Percentiles rank a stretch among this genome's conserved stretches.
phyloP scores from a whole-genome alignment of 2,329 filamentous ascomycete species.

The Zymoseptoria crescenta region DNA sequence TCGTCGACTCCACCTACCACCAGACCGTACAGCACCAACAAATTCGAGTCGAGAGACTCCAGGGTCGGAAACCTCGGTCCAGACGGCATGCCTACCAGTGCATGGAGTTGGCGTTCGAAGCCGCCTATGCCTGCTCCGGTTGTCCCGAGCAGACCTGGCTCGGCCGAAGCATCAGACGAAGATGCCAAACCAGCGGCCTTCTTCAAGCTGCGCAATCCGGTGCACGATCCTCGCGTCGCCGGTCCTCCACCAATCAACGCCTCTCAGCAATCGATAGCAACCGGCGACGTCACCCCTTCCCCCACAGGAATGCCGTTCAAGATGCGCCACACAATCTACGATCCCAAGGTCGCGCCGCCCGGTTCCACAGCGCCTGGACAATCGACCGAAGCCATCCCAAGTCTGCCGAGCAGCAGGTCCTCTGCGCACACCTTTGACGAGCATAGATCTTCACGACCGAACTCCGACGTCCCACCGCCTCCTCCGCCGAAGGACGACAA shows the following conservation, averaged over 20 bases:
- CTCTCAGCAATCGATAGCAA: conserved; percentile 1
- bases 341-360: conserved; percentile 15
- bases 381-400: not conserved
- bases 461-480: not conserved
- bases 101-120: conserved; percentile 5
- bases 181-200: not conserved
- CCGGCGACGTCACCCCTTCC: conserved; percentile 7
- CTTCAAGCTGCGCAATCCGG: conserved; percentile 26
- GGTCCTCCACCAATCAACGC: conserved; percentile 1
- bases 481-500: conserved; percentile 6
- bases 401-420: conserved; percentile 1
- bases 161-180: conserved; percentile 1
- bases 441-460: not conserved
- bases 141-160: conserved; percentile 3
- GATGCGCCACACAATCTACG: conserved; percentile 21
- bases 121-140: not conserved
- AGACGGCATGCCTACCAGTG: conserved; percentile 25
- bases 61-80: conserved; percentile 22
- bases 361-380: conserved; percentile 8
- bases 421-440: not conserved
- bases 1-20: conserved; percentile 1
- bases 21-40: conserved; percentile 6
- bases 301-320: conserved; percentile 19
- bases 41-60: conserved; percentile 17
- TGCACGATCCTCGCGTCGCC: conserved; percentile 17